Conservation (phyloP, 495 filamentous ascomycete species). For the Pyrenopolyporus hunteri region DNA sequence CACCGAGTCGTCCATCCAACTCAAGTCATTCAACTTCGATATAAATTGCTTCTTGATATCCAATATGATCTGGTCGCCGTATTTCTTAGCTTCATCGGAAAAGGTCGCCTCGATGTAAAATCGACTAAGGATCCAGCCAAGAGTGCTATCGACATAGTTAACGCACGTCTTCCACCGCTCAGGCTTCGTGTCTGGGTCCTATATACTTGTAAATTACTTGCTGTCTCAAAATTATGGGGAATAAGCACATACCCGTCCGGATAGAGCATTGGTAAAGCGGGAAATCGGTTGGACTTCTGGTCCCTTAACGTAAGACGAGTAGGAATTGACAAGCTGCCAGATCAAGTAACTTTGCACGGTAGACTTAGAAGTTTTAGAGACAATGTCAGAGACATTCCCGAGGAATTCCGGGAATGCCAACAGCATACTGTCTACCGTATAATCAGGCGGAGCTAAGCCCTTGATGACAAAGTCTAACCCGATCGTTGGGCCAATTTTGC, state of each 20-base stretch:
- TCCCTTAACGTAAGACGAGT: slow-evolving; percentile 60
- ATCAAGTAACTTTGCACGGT: slow-evolving; percentile 46
- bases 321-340: slow-evolving; percentile 42
- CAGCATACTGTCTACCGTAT: slow-evolving; percentile 61
- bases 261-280: slow-evolving; percentile 58
- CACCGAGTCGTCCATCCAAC: slow-evolving; percentile 74
- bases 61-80: slow-evolving; percentile 72
- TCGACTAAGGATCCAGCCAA: slow-evolving; percentile 65
- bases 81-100: slow-evolving; percentile 64
- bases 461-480: slow-evolving; percentile 60
- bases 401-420: slow-evolving; percentile 45
- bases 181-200: slow-evolving; percentile 64
- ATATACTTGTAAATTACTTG: slow-evolving; percentile 23
- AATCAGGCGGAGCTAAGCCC: slow-evolving; percentile 58
- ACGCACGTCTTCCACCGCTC: slow-evolving; percentile 77
- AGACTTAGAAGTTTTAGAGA: slow-evolving; percentile 41
- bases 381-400: slow-evolving; percentile 40
- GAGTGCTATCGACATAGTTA: slow-evolving; percentile 57
- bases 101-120: slow-evolving; percentile 73
- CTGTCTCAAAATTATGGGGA: not conserved
- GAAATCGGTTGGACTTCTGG: slow-evolving; percentile 62
- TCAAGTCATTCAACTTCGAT: slow-evolving; percentile 61
- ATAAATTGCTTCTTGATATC: slow-evolving; percentile 72
- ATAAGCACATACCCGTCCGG: slow-evolving; percentile 39
- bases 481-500: slow-evolving; percentile 60